Evolutionary conservation across 345 rosid species (phyloP).

Genomic region (Euphorbia peplus): DNA sequence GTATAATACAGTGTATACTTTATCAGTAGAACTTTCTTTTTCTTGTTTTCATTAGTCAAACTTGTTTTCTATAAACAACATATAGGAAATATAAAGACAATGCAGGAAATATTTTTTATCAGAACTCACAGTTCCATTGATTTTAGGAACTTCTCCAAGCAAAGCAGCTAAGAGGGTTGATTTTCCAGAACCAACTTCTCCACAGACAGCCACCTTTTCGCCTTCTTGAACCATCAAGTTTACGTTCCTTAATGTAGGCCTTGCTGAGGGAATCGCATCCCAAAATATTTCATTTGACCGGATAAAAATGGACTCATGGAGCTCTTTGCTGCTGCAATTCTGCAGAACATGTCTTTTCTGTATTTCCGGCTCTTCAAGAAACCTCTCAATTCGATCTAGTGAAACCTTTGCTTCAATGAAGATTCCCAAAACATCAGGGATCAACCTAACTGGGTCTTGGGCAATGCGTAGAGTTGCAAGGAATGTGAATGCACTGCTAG

Average conservation of each 20-base stretch:
- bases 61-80: background rate
- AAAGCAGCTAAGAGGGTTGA: constrained; percentile 51
- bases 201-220: constrained; percentile 55
- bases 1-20: constrained; percentile 3
- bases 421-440: constrained; percentile 42
- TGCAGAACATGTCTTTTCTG: constrained; percentile 25
- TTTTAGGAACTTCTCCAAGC: constrained; percentile 56
- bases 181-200: constrained; percentile 65
- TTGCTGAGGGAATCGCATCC: constrained; percentile 15
- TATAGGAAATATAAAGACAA: too few relatives aligned
- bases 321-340: constrained; percentile 4
- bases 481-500: background rate
- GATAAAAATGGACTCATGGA: constrained; percentile 28
- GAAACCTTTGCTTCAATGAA: constrained; percentile 54
- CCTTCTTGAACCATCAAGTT: constrained; percentile 32
- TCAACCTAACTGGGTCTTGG: constrained; percentile 43
- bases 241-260: constrained; percentile 35
- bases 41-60: too few relatives aligned
- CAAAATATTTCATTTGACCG: constrained; percentile 5
- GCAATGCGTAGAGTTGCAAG: constrained; percentile 40
- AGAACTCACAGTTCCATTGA: constrained; percentile 41
- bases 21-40: background rate
- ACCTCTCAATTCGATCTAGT: constrained; percentile 25
- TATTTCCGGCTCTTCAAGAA: constrained; percentile 28
- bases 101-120: background rate